Conservation (phyloP, 78 protist genomes). For the Polysphondylium violaceum region DNA sequence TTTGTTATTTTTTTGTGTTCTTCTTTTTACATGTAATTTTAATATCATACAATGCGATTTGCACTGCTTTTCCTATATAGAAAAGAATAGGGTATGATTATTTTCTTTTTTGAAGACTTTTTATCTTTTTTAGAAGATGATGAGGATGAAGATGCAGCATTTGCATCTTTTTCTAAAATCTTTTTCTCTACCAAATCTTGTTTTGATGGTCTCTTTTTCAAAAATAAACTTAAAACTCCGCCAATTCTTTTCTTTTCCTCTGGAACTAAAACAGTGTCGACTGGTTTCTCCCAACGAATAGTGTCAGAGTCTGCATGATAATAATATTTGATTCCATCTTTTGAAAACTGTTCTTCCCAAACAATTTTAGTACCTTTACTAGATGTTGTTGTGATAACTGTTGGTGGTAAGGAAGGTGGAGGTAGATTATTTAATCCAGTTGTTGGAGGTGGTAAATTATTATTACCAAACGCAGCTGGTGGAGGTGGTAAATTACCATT, state of each 20-base stretch:
- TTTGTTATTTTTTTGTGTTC: no score
- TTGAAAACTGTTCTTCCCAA: slow-evolving; percentile 37
- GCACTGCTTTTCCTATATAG: no score
- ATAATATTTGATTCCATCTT: slow-evolving; percentile 61
- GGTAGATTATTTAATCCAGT: neutral
- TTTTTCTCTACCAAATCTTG: slow-evolving; percentile 43
- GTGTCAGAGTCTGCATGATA: slow-evolving; percentile 7
- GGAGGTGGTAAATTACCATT: no score
- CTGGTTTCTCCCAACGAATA: slow-evolving; percentile 49
- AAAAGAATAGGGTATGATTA: no score
- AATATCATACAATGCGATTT: no score
- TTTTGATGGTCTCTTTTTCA: slow-evolving; percentile 55
- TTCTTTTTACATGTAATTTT: no score
- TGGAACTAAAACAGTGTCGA: neutral
- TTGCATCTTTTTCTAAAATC: slow-evolving; percentile 21
- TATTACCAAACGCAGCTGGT: no score
- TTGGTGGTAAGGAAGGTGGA: slow-evolving; percentile 11
- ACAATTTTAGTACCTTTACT: neutral
- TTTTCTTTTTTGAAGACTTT: no score
- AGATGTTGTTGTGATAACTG: neutral
- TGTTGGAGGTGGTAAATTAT: neutral
- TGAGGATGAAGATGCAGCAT: neutral
- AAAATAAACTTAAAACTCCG: slow-evolving; percentile 29
- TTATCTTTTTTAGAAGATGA: no score
- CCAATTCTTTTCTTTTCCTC: slow-evolving; percentile 57